phyloP scores from a whole-genome alignment of 352 stramenopile species.

The Pythium coloratum region DNA sequence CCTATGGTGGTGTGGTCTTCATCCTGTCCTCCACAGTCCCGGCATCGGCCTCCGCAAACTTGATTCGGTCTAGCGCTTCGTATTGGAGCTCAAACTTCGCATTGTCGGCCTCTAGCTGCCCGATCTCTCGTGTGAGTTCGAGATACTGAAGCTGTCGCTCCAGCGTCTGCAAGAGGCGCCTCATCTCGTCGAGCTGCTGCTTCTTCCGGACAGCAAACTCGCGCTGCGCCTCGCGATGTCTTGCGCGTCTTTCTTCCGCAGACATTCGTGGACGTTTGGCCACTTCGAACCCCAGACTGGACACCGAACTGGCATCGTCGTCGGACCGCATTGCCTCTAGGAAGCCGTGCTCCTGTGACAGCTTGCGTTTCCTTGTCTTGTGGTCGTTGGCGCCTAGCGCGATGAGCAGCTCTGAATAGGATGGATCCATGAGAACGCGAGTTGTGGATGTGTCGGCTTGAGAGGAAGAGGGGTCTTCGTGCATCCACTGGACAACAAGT shows the following conservation, averaged over 20 bases:
- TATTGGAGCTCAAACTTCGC: slow-evolving; percentile 5
- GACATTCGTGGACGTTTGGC: slow-evolving; percentile 5
- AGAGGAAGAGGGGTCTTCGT: not conserved
- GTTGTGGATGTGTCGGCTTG: not conserved
- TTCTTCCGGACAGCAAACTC: slow-evolving; percentile 9
- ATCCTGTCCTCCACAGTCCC: no score
- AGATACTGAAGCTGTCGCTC: not conserved
- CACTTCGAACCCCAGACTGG: not conserved
- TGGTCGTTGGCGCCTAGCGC: not conserved
- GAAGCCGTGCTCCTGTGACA: not conserved
- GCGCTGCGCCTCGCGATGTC: slow-evolving; percentile 7
- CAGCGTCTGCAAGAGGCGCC: not conserved
- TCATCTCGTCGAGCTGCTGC: slow-evolving; percentile 5
- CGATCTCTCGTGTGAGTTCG: not conserved
- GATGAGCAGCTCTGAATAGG: no score
- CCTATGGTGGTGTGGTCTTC: no score
- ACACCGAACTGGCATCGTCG: not conserved
- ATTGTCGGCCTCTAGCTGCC: not conserved
- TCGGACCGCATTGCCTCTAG: not conserved
- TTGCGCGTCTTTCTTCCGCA: not conserved
- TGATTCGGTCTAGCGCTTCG: not conserved
- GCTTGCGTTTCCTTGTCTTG: not conserved
- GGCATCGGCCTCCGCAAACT: not conserved
- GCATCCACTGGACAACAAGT: not conserved
- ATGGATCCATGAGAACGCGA: no score